Evolutionary conservation across 192 early-diverging fungal species (phyloP).

Genomic region (Backusella australiensis): DNA sequence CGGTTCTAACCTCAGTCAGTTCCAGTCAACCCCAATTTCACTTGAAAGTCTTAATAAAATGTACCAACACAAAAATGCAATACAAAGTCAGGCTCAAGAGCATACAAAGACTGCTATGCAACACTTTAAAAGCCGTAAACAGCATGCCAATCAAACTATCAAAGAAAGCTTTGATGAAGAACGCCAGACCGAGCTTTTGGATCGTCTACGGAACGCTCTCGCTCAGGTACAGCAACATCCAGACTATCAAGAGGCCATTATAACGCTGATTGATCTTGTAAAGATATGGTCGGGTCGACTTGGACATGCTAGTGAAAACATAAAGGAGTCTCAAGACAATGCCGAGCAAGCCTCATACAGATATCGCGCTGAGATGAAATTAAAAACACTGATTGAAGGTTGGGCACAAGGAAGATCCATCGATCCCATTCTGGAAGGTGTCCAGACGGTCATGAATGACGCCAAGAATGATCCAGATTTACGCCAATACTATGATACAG

Average conservation of each 20-base stretch:
- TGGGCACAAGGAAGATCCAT: constrained; percentile 42
- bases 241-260: constrained; percentile 40
- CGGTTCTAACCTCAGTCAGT: background rate
- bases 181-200: constrained; percentile 27
- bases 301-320: background rate
- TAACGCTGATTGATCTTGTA: constrained; percentile 26
- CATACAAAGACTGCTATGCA: background rate
- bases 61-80: background rate
- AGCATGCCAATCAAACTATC: constrained; percentile 6
- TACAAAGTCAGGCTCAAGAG: background rate
- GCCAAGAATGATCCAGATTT: constrained; percentile 23
- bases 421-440: constrained; percentile 31
- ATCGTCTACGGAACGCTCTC: constrained; percentile 31
- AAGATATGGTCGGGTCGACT: constrained; percentile 34
- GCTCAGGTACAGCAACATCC: constrained; percentile 37
- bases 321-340: background rate
- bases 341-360: constrained; percentile 16
- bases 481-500: constrained; percentile 24
- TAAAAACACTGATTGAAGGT: constrained; percentile 37
- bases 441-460: constrained; percentile 25
- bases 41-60: background rate
- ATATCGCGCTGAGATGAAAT: constrained; percentile 31
- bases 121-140: background rate
- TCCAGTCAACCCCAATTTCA: background rate
- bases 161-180: constrained; percentile 30